phyloP scores from a whole-genome alignment of 805 yeast genomes.

The Yarrowia sp. region DNA sequence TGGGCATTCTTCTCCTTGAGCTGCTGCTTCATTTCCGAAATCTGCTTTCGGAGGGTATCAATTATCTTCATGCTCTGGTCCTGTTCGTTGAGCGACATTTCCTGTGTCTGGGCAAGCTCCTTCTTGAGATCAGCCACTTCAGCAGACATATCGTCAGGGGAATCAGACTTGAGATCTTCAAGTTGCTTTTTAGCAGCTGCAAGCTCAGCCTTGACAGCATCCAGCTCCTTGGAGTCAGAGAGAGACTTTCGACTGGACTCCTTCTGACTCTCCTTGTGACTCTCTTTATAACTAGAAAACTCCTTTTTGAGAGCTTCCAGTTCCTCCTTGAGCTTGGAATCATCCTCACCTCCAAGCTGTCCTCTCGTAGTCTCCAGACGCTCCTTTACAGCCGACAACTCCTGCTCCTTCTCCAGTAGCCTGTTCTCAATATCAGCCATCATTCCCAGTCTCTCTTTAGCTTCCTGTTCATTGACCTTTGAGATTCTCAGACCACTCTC shows the following conservation, averaged over 20 bases:
- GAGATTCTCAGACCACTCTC: constrained; percentile 34
- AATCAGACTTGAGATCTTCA: neutral
- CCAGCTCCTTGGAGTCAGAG: constrained; percentile 7
- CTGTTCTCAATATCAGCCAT: constrained; percentile 41
- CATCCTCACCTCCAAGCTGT: neutral
- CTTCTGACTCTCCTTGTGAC: neutral
- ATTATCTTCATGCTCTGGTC: constrained; percentile 30
- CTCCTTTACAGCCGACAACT: constrained; percentile 31
- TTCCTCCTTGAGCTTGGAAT: constrained; percentile 19
- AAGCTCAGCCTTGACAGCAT: neutral
- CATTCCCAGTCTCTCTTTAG: constrained; percentile 37
- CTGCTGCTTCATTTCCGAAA: constrained; percentile 32
- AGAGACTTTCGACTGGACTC: neutral
- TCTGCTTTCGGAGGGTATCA: constrained; percentile 31
- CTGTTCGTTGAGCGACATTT: constrained; percentile 30
- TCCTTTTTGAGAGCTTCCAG: neutral
- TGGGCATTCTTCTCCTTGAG: constrained; percentile 29
- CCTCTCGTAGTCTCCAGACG: constrained; percentile 27
- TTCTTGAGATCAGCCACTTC: constrained; percentile 29
- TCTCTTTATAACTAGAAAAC: neutral
- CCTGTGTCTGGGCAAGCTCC: constrained; percentile 14
- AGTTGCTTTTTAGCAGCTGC: neutral
- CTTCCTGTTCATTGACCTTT: constrained; percentile 33
- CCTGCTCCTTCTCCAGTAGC: constrained; percentile 38
- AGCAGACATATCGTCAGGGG: constrained; percentile 30